Conservation (phyloP, 1,284 basidiomycete species). For the Vanrija pseudolonga region DNA sequence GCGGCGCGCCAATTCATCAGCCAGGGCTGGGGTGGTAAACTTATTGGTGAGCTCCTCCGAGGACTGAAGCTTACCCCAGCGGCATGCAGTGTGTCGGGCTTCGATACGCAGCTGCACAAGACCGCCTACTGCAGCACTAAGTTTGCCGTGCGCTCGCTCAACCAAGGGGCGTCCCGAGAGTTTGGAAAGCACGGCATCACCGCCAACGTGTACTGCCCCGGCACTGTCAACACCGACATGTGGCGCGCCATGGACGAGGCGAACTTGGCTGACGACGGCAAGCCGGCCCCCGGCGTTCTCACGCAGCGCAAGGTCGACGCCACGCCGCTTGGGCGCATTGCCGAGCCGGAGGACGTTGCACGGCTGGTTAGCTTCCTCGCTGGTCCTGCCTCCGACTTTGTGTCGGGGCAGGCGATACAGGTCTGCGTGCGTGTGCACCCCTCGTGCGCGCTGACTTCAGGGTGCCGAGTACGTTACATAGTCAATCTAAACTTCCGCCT, state of each 20-base stretch:
- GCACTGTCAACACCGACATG: slow-evolving; percentile 47
- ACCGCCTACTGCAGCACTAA: slow-evolving; percentile 38
- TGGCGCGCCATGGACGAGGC: slow-evolving; percentile 17
- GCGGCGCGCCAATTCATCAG: slow-evolving; percentile 52
- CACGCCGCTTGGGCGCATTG: not conserved
- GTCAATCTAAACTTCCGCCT: too few relatives aligned
- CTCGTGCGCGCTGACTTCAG: too few relatives aligned
- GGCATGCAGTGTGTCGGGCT: not conserved
- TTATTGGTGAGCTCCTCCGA: slow-evolving; percentile 49
- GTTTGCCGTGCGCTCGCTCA: slow-evolving; percentile 52
- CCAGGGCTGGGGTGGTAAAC: slow-evolving; percentile 47
- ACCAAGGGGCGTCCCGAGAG: slow-evolving; percentile 48
- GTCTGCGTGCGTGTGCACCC: not conserved
- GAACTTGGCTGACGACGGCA: slow-evolving; percentile 1
- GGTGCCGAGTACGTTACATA: too few relatives aligned
- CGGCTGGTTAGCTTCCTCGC: slow-evolving; percentile 8
- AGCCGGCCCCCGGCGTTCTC: not conserved
- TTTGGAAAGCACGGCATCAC: slow-evolving; percentile 52
- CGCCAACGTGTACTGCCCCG: slow-evolving; percentile 57
- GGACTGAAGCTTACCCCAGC: not conserved
- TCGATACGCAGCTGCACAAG: not conserved
- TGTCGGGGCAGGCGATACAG: slow-evolving; percentile 11
- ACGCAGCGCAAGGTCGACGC: not conserved
- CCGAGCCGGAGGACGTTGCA: not conserved
- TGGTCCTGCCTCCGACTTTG: slow-evolving; percentile 2